Conservation (phyloP, 2,329 filamentous ascomycete genomes). For the Boeremia lycopersici region DNA sequence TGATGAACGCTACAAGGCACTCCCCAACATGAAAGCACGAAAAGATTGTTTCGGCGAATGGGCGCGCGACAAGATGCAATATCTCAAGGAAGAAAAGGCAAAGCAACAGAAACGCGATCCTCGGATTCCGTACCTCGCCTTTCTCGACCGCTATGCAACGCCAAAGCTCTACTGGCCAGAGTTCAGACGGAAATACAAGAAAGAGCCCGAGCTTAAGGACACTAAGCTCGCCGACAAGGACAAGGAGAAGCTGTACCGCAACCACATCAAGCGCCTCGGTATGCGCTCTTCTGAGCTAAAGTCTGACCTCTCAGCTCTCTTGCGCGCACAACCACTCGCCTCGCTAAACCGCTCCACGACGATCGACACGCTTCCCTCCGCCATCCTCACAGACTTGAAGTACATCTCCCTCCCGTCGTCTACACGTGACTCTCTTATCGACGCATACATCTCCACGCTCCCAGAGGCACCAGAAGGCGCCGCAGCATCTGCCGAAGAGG, state of each 20-base stretch:
- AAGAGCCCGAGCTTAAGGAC: conserved; percentile 80
- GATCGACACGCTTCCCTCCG: conserved; percentile 63
- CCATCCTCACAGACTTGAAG: conserved; percentile 69
- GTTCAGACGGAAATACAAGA: conserved; percentile 89
- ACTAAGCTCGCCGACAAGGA: conserved; percentile 66
- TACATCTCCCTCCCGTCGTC: conserved; percentile 70
- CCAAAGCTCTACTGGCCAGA: conserved; percentile 97
- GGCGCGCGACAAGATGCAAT: conserved; percentile 76
- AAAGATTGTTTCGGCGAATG: conserved; percentile 85
- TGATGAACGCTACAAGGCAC: conserved; percentile 83
- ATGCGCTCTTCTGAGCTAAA: conserved; percentile 70
- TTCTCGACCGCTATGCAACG: conserved; percentile 81
- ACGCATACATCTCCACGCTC: conserved; percentile 69
- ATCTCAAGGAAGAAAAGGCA: conserved; percentile 73
- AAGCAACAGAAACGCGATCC: conserved; percentile 83
- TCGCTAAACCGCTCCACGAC: conserved; percentile 66
- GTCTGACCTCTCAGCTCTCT: conserved; percentile 69
- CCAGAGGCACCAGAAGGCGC: conserved; percentile 61
- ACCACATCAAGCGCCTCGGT: conserved; percentile 70
- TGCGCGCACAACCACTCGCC: conserved; percentile 65
- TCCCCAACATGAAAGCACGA: conserved; percentile 79
- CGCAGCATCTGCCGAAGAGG: conserved; percentile 54
- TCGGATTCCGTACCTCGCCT: conserved; percentile 77
- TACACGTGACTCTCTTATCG: conserved; percentile 68
- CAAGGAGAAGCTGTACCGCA: conserved; percentile 78